Evolutionary conservation across 768 basidiomycete genomes (phyloP).

Genomic region (Boletus tylopilopsis): DNA sequence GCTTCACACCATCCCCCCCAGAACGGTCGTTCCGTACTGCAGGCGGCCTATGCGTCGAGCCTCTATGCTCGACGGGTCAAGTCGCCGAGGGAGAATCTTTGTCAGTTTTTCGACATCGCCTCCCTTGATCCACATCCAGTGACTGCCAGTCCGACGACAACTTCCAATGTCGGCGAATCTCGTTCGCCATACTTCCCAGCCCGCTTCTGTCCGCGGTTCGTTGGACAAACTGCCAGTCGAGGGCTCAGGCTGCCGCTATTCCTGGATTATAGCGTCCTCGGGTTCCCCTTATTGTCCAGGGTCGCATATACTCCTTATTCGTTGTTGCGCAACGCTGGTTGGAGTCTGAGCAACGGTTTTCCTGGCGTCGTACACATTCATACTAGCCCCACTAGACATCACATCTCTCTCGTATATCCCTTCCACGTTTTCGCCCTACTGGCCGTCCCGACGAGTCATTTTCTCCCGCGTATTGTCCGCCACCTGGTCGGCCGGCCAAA

Average conservation of each 20-base stretch:
- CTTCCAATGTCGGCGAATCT: not conserved
- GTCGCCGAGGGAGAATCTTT: constrained; percentile 8
- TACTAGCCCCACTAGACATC: too few relatives aligned
- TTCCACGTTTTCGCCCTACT: not conserved
- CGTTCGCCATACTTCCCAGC: too few relatives aligned
- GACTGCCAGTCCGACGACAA: not conserved
- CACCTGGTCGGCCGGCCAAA: not conserved
- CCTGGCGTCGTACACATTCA: not conserved
- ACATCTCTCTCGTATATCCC: not conserved
- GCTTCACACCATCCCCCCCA: constrained; percentile 7
- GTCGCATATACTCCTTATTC: too few relatives aligned
- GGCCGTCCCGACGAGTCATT: too few relatives aligned
- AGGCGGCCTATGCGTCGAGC: too few relatives aligned
- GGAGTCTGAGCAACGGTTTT: constrained; percentile 1
- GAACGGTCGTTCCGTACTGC: constrained; percentile 2
- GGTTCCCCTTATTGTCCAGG: too few relatives aligned
- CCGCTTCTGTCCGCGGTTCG: too few relatives aligned
- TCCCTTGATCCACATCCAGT: too few relatives aligned
- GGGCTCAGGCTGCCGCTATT: too few relatives aligned
- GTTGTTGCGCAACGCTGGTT: constrained; percentile 6
- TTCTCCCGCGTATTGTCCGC: not conserved
- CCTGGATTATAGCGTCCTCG: too few relatives aligned
- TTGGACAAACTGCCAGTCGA: too few relatives aligned
- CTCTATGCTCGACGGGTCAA: constrained; percentile 8
- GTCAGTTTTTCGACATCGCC: not conserved